Evolutionary conservation across 176 grass and related monocot genomes (phyloP).

Genomic region (Zea luxurians): DNA sequence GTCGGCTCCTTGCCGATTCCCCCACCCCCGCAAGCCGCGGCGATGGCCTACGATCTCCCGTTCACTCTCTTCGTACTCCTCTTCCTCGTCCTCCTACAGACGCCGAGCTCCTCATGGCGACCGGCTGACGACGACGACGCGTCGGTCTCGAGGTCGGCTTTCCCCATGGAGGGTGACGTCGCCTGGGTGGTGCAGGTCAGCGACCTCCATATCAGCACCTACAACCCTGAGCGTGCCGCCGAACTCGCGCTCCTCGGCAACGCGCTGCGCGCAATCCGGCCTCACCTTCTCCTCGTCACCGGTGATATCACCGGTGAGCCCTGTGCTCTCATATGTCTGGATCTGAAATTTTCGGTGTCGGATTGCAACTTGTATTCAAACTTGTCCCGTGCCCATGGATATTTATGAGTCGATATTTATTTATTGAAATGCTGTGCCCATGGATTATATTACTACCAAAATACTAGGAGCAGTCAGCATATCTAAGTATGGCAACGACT

Average conservation of each 20-base stretch:
- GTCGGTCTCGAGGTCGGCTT: conserved; percentile 53
- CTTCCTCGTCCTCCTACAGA: not conserved
- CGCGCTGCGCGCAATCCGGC: conserved; percentile 60
- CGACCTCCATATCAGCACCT: conserved; percentile 78
- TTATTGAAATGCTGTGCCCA: not conserved
- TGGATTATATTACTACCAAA: not conserved
- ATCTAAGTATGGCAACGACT: no score
- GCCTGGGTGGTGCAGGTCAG: conserved; percentile 83
- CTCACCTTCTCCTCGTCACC: conserved; percentile 74
- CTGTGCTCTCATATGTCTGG: not conserved
- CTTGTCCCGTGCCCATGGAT: not conserved
- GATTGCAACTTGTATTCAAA: not conserved
- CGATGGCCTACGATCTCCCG: conserved; percentile 15
- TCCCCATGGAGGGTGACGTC: conserved; percentile 74
- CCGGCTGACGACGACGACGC: conserved; percentile 29
- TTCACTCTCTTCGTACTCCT: not conserved
- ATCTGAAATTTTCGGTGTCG: not conserved
- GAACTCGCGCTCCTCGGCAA: conserved; percentile 63
- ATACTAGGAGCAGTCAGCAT: not conserved
- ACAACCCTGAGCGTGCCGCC: conserved; percentile 60
- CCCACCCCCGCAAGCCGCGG: not conserved
- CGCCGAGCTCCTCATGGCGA: not conserved
- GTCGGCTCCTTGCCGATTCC: not conserved
- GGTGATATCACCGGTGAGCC: conserved; percentile 81
- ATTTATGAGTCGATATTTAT: no score